Evolutionary conservation across 345 rosid species (phyloP), one percentile per base, ranked within the genome.

Genomic region (Eucalyptus erythrocorys): DNA sequence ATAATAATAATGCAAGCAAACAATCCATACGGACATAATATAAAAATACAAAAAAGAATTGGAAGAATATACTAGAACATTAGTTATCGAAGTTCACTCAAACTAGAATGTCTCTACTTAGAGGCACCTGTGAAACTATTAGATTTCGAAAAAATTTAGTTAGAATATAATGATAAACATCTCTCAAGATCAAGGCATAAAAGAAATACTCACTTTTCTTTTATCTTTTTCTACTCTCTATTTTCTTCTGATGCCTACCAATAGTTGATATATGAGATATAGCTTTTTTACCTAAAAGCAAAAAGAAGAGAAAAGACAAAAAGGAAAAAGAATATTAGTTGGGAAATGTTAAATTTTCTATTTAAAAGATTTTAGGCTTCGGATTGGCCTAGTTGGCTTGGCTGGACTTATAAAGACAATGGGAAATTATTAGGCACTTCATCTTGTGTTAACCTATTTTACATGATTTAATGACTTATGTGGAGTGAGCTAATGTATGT

Each of bases 41-140:
- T 2, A 59, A 24, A 0, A 26, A 11, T 10, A 26, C 0, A 17
- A 22, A 57, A 57, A 21, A 22, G 0, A 22, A 55, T 55, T 0
- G 12, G 27, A 55, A 55, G 27, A 9, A 55, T 22, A 9, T 22
- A 55, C 12, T 22, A 55, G 12, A 55, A 55, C 22, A 55, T 55
- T 19, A 0, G 26, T 51, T 19, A 0, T 7, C 0, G 26, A 51
- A 51, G 26, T 51, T 51, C 10, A 51, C 10, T 21, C 4, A 8
- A 51, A 51, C 10, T 0, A 6, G 10, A 0, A 1, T 5, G 10
- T 51, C 10, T 17, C 10, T 21, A 0, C 2, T 0, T 0, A 19
- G 10, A 51, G 57, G 57, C 57, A 51, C 26, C 0, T 49, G 53
- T 16, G 8, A 51, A 51, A 0, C 26, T 0, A 22, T 4, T 55